Conservation (phyloP, 495 filamentous ascomycete genomes). For the Bacidia rubella region DNA sequence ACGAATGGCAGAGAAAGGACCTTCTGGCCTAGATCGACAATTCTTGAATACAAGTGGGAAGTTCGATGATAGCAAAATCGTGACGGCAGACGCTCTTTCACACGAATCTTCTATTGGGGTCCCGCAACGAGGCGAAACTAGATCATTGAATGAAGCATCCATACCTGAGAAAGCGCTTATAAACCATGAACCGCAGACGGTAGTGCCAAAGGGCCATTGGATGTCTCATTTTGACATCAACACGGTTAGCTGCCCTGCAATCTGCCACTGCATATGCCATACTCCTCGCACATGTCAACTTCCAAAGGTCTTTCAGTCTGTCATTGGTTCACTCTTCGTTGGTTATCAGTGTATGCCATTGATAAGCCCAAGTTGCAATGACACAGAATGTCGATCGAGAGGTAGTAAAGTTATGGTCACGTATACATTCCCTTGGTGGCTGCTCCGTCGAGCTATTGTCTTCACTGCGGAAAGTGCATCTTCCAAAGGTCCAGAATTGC, state of each 20-base stretch:
- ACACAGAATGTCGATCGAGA: neutral
- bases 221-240: neutral
- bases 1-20: no score
- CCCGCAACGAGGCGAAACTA: no score
- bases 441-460: neutral
- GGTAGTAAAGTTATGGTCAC: neutral
- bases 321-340: neutral
- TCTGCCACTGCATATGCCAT: neutral
- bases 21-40: no score
- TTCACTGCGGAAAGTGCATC: neutral
- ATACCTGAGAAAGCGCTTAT: no score
- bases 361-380: neutral
- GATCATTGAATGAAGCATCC: no score
- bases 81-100: no score
- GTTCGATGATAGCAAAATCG: no score
- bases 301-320: neutral
- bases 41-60: no score
- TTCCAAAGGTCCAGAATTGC: constrained; percentile 3
- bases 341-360: neutral
- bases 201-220: no score
- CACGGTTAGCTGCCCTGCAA: neutral
- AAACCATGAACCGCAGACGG: no score
- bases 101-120: no score
- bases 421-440: constrained; percentile 7
- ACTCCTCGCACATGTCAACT: neutral